Evolutionary conservation across 257 asterid species (phyloP), one percentile per base, ranked within the genome.

Genomic region (Capsicum baccatum): DNA sequence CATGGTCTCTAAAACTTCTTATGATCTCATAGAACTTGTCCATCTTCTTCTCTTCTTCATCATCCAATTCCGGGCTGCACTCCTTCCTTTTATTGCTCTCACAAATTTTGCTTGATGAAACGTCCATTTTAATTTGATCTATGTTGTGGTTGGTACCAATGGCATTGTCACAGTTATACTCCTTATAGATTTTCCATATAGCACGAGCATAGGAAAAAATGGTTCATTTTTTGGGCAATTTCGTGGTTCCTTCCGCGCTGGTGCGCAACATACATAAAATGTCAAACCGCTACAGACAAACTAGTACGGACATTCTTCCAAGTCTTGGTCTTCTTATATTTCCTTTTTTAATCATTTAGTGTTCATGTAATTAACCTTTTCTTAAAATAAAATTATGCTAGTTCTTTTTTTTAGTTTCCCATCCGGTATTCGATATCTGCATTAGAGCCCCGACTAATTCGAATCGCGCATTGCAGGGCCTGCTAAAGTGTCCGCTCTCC

Each of bases 11-110:
- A 82, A 64, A 83, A 8, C n/a, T 83, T 79, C 59, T 87, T 60
- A 89, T 57, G 83, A 86, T 42, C 37, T 81, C 79, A 35, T 69
- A 56, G 44, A 89, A 85, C 12, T 33, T 67, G 74, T 86, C 81
- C 73, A 85, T 85, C 44, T 86, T 76, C 79, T 63, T 84, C 4
- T 86, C 88, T 15, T 80, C 89, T 0, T 82, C 64, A 3, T 82
- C 87, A 4, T 79, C 83, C 60, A 19, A 13, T 76, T 52, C 81
- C 0, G 47, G 63, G 0, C 1, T 26, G 33, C n/a, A 21, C 2
- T 21, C 81, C 39, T 76, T 76, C 21, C 81, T 76, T 15, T 52
- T 76, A 9, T 76, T 76, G 48, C 48, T 21, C 80, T 50, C 12
- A 19, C 19, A 74, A 11, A 2, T n/a, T 21, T 48, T 6, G 5